Percentiles rank a stretch among this genome's conserved stretches.
Conservation (phyloP, 257 asterid genomes). For the Solanum tacnaense region DNA sequence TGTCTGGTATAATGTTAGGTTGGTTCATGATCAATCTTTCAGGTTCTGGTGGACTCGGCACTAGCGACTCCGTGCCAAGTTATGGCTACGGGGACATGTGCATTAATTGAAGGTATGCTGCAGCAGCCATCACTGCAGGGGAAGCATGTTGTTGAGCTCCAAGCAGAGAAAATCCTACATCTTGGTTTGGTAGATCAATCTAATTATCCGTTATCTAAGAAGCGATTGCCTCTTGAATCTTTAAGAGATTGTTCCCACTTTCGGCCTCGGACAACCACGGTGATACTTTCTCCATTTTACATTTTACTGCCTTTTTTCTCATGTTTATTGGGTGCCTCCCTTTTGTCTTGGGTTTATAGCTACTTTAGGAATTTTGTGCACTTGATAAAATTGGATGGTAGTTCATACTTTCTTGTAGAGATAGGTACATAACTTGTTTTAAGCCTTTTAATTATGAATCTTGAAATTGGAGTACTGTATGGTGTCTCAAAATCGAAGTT, state of each 20-base stretch:
- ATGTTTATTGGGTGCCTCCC: background rate
- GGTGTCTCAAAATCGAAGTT: background rate
- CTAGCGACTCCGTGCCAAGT: slow-evolving; percentile 48
- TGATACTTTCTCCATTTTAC: slow-evolving; percentile 1
- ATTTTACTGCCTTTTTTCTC: background rate
- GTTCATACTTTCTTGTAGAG: background rate
- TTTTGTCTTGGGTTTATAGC: background rate
- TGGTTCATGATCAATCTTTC: background rate
- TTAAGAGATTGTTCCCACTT: slow-evolving; percentile 61
- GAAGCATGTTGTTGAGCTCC: slow-evolving; percentile 50
- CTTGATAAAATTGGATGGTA: background rate
- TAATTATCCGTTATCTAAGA: slow-evolving; percentile 66
- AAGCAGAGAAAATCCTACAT: slow-evolving; percentile 50
- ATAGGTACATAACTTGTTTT: background rate
- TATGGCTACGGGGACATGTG: slow-evolving; percentile 77
- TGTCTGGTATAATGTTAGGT: background rate
- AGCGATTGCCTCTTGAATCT: slow-evolving; percentile 61
- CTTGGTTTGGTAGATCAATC: slow-evolving; percentile 57
- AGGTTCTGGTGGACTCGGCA: slow-evolving; percentile 71
- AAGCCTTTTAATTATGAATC: background rate
- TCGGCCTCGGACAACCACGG: slow-evolving; percentile 84
- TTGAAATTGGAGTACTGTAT: background rate
- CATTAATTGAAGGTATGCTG: slow-evolving; percentile 60
- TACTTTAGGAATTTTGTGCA: background rate
- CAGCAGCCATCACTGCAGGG: slow-evolving; percentile 48